Base-by-base conservation (phyloP, 2,329 filamentous ascomycete species). In the Colletotrichum limetticola region DNA sequence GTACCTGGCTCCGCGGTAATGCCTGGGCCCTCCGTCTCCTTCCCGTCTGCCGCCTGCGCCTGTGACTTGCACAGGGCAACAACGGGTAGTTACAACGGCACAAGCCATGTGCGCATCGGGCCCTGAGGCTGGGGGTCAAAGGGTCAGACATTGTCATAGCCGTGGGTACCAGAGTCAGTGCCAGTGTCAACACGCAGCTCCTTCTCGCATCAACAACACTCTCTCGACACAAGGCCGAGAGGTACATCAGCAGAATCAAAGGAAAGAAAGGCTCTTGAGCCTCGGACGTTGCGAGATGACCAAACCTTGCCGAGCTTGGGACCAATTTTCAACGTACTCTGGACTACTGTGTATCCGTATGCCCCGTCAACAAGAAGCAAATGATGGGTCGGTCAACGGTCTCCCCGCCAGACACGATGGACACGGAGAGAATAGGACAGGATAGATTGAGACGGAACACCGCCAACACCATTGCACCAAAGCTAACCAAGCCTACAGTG, bases 181-280 rank as follows among this genome's bases (percentile, higher is more conserved):
- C 66, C 60, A 49, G 49, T 24, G 66, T 72, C 60, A 70, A 66
- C 42, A 58, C 66, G 46, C 66, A 28, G 66, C 66, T 64, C 58
- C 59, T 64, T 52, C 66, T 72, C 70, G 70, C 70, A 72, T 65
- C 60, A 55, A 61, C 26, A 22, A 57, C 46, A 37, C 66, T 46
- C 22, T 72, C 56, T 70, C 32, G 70, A 70, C 66, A 35, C 66
- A 56, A 35, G 35, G 35, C 60, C 66, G 60, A 57, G 60, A 52
- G 42, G 49, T 37, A 66, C 66, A 60, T 56, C 59, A 37, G 28
- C 61, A 49, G 55, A 61, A 70, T 12, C 24, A 32, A 42, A 42
- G 35, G 35, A 14, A 42, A 42, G 14, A 42, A 30, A 24, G 59
- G 53, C 30, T 60, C 42, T 69, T 42, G 42, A 64, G 53, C 59